phyloP scores from a whole-genome alignment of 1,284 basidiomycete species.

The Peniophora sp. region DNA sequence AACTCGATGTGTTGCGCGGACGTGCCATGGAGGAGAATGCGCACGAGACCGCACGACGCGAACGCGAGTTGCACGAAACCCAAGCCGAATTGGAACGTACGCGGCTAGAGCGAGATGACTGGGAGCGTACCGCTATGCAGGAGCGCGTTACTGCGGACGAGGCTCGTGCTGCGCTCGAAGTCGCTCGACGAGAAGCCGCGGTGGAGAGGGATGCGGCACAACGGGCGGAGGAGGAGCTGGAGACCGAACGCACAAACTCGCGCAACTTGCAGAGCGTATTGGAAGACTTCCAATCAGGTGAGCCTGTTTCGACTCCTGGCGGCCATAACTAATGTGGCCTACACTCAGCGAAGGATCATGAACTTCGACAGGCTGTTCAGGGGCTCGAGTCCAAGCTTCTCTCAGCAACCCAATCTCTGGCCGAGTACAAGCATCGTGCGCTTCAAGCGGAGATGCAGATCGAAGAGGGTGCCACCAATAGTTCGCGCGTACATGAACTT shows the following conservation, averaged over 20 bases:
- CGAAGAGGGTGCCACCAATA: slow-evolving; percentile 66
- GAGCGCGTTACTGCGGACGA: slow-evolving; percentile 73
- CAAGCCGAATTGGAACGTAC: slow-evolving; percentile 80
- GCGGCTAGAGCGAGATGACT: slow-evolving; percentile 81
- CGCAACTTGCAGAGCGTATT: slow-evolving; percentile 87
- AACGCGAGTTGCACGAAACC: slow-evolving; percentile 73
- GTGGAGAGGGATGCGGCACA: slow-evolving; percentile 52
- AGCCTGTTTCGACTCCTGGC: slow-evolving; percentile 19
- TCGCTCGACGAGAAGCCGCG: slow-evolving; percentile 59
- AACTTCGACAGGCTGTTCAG: slow-evolving; percentile 69
- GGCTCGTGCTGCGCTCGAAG: slow-evolving; percentile 45
- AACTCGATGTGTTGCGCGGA: slow-evolving; percentile 62
- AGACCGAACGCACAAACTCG: slow-evolving; percentile 69
- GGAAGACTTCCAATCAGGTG: slow-evolving; percentile 90
- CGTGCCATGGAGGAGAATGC: slow-evolving; percentile 53
- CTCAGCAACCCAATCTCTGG: slow-evolving; percentile 64
- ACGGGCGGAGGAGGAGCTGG: slow-evolving; percentile 46
- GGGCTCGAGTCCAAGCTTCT: slow-evolving; percentile 75
- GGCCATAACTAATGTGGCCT: slow-evolving; percentile 5
- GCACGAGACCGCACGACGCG: slow-evolving; percentile 68
- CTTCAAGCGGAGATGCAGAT: slow-evolving; percentile 77
- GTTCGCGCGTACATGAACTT: slow-evolving; percentile 58
- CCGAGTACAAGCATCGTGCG: slow-evolving; percentile 82
- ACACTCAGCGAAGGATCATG: slow-evolving; percentile 61
- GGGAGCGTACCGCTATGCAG: slow-evolving; percentile 72